Evolutionary conservation across 1,284 basidiomycete genomes (phyloP).

Genomic region (Sanghuangporus baumii): DNA sequence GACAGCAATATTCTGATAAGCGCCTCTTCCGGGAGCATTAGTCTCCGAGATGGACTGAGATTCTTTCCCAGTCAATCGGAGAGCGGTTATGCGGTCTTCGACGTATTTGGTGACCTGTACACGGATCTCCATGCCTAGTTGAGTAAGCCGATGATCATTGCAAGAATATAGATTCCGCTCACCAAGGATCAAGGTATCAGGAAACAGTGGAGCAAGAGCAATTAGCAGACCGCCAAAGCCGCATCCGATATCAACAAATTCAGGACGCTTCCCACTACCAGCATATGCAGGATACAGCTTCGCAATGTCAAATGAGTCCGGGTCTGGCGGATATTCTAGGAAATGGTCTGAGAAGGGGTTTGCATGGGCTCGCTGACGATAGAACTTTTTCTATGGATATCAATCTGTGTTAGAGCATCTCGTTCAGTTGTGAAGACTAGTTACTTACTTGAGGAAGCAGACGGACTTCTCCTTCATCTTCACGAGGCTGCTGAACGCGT

Average conservation of each 20-base stretch:
- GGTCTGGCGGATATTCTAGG: conserved; percentile 84
- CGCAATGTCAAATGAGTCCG: conserved; percentile 79
- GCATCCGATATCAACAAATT: conserved; percentile 97
- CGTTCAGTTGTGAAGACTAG: neutral
- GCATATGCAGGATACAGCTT: conserved; percentile 78
- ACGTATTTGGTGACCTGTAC: conserved; percentile 97
- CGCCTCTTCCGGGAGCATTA: conserved; percentile 29
- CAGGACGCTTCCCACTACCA: conserved; percentile 59
- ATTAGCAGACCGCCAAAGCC: conserved; percentile 96
- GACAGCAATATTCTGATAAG: conserved; percentile 91
- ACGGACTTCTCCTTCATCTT: conserved; percentile 1
- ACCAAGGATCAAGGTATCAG: conserved; percentile 94
- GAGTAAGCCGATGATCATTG: neutral
- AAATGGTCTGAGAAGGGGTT: conserved; percentile 98
- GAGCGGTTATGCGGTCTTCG: conserved; percentile 86
- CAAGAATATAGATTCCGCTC: conserved; percentile 27
- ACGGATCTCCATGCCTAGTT: conserved; percentile 91
- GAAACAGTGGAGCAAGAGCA: conserved; percentile 86
- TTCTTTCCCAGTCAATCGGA: conserved; percentile 53
- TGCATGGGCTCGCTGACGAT: conserved; percentile 95
- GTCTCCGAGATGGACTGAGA: conserved; percentile 21
- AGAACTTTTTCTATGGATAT: conserved; percentile 79
- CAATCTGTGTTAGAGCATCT: neutral
- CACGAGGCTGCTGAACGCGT: neutral
- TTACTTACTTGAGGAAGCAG: conserved; percentile 11